Evolutionary conservation across 345 rosid genomes (phyloP).

Genomic region (Raphanus raphanistrum): DNA sequence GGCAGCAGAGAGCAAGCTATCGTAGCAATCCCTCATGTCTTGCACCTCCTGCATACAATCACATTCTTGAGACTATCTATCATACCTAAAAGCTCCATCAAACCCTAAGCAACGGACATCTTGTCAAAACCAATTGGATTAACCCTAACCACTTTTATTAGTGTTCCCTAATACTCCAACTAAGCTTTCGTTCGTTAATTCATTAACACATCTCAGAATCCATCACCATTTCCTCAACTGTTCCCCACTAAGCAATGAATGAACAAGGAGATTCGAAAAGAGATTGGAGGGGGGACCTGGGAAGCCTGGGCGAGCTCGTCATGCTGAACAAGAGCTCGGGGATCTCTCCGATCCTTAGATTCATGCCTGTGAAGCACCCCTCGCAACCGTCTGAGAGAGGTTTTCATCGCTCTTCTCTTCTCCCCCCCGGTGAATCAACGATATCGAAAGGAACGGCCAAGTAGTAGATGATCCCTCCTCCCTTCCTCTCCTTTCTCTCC

Average conservation of each 20-base stretch:
- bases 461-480: conserved; percentile 18
- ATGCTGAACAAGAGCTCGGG: conserved; percentile 46
- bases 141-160: too few species aligned
- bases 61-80: too few species aligned
- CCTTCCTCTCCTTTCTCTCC: conserved; percentile 9
- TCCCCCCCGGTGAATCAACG: conserved; percentile 17
- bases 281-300: conserved; percentile 45
- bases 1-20: conserved; percentile 88
- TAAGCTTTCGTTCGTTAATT: too few species aligned
- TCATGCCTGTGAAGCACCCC: conserved; percentile 62
- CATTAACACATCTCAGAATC: neutral
- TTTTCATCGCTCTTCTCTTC: conserved; percentile 48
- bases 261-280: too few species aligned
- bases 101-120: too few species aligned
- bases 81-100: too few species aligned
- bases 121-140: too few species aligned
- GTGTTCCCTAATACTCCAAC: too few species aligned
- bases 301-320: conserved; percentile 80
- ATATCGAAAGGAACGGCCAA: conserved; percentile 15
- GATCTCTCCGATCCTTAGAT: conserved; percentile 52
- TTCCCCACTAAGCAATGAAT: neutral
- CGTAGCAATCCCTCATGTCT: conserved; percentile 90
- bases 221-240: conserved; percentile 17
- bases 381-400: conserved; percentile 68
- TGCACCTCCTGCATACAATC: conserved; percentile 59